phyloP scores from a whole-genome alignment of 2,329 filamentous ascomycete genomes.

The Cadophora gregata region DNA sequence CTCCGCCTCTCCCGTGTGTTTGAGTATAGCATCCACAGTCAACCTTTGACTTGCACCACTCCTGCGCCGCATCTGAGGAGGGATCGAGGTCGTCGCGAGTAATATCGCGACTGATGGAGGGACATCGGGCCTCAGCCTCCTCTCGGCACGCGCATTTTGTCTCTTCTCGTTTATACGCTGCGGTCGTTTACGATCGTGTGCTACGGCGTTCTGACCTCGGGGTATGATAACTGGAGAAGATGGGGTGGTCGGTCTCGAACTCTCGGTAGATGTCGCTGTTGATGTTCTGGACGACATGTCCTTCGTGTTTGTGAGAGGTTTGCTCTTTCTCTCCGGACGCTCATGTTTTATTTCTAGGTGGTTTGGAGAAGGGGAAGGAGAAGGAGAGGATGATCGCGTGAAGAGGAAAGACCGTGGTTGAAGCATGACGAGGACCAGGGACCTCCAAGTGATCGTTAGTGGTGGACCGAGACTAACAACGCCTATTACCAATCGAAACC shows the following conservation, averaged over 20 bases:
- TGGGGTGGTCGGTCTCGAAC: conserved; percentile 35
- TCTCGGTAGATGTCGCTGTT: conserved; percentile 23
- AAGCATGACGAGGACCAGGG: conserved; percentile 34
- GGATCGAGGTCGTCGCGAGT: conserved; percentile 67
- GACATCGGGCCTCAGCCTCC: conserved; percentile 55
- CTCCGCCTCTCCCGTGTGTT: conserved; percentile 54
- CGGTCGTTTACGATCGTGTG: conserved; percentile 34
- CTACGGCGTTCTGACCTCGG: conserved; percentile 34
- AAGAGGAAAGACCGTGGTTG: conserved; percentile 40
- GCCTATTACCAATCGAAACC: conserved; percentile 22
- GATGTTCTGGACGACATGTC: conserved; percentile 23
- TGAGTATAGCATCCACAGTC: conserved; percentile 62
- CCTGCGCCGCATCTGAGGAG: conserved; percentile 47
- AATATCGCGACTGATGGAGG: conserved; percentile 66
- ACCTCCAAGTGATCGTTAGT: background rate
- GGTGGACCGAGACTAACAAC: conserved; percentile 8
- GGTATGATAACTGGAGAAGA: conserved; percentile 44
- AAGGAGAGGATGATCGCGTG: conserved; percentile 23
- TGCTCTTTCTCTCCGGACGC: conserved; percentile 27
- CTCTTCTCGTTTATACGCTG: conserved; percentile 35
- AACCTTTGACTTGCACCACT: conserved; percentile 46
- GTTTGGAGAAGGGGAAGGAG: conserved; percentile 6
- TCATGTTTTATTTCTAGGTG: conserved; percentile 31
- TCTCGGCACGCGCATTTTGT: conserved; percentile 29
- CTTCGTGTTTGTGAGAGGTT: conserved; percentile 22